These are phyloP conservation scores for Lactifluus volemus DNA, from an alignment of 768 basidiomycete genomes.

Conservation along the genomic window DNA sequence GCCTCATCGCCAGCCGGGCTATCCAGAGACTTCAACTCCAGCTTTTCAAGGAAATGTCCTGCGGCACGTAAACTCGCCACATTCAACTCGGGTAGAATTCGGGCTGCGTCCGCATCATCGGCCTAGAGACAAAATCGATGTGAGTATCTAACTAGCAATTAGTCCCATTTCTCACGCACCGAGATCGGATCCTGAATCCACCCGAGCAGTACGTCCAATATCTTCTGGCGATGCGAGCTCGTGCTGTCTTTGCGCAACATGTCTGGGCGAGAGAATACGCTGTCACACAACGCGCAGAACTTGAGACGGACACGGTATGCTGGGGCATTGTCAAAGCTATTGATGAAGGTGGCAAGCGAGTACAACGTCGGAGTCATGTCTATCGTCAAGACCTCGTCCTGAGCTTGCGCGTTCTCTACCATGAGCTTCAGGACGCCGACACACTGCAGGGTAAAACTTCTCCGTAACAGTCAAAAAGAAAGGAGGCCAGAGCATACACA, in stretches of 20 bases:
- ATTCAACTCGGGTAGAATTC: conserved; percentile 58
- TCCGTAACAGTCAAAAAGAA: not conserved
- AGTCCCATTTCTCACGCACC: conserved; percentile 32
- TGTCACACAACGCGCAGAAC: conserved; percentile 67
- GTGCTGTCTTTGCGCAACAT: conserved; percentile 57
- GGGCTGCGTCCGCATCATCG: conserved; percentile 30
- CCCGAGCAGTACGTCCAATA: conserved; percentile 69
- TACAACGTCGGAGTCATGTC: conserved; percentile 32
- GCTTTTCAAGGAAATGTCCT: conserved; percentile 66
- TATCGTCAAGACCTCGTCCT: conserved; percentile 47
- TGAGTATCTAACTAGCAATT: not conserved
- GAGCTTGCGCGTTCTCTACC: conserved; percentile 58
- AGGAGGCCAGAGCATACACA: conserved; percentile 22
- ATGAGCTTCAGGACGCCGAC: conserved; percentile 68
- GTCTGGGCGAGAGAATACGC: conserved; percentile 53
- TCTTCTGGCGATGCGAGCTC: conserved; percentile 51
- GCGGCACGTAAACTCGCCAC: conserved; percentile 62
- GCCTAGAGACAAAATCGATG: conserved; percentile 20
- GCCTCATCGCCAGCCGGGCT: conserved; percentile 51
- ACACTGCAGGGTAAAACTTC: conserved; percentile 35
- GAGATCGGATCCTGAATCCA: conserved; percentile 56
- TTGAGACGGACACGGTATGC: conserved; percentile 63
- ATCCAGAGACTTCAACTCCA: conserved; percentile 57
- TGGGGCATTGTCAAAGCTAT: conserved; percentile 45
- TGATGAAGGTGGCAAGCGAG: conserved; percentile 55